Evolutionary conservation across 352 stramenopile genomes (phyloP).

Genomic region (Phytophthora pinifolia): DNA sequence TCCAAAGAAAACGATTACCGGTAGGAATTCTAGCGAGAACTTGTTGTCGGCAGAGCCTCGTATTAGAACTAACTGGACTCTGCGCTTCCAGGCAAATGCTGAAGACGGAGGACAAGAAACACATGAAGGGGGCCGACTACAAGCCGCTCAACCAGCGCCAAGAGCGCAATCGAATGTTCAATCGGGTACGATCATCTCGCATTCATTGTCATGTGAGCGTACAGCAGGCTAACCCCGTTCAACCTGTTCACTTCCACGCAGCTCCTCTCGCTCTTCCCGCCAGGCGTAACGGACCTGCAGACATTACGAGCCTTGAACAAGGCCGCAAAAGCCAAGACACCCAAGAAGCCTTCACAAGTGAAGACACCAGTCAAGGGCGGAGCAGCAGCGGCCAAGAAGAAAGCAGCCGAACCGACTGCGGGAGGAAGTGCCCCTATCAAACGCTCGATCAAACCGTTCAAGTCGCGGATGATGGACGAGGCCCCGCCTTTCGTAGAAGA

Average conservation of each 20-base stretch:
- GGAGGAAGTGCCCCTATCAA: conserved; percentile 32
- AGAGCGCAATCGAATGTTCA: conserved; percentile 86
- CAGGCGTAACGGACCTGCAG: conserved; percentile 63
- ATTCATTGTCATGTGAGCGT: background rate
- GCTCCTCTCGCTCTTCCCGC: conserved; percentile 62
- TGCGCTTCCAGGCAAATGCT: conserved; percentile 72
- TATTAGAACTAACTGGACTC: conserved; percentile 1
- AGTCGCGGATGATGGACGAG: conserved; percentile 79
- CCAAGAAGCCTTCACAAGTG: conserved; percentile 41
- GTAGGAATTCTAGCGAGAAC: conserved; percentile 19
- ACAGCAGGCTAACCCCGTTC: background rate
- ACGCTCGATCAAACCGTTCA: conserved; percentile 71
- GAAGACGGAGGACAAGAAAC: conserved; percentile 89
- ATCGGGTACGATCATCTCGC: conserved; percentile 39
- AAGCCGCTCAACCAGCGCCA: conserved; percentile 72
- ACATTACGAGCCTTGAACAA: conserved; percentile 73
- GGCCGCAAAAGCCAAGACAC: conserved; percentile 56
- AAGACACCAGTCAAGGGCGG: conserved; percentile 30
- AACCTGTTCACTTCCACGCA: conserved; percentile 15
- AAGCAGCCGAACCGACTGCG: conserved; percentile 22
- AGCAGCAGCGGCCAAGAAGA: conserved; percentile 44
- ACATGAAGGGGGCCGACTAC: conserved; percentile 76
- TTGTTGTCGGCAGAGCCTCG: background rate
- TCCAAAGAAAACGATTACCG: conserved; percentile 87
- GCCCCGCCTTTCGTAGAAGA: conserved; percentile 48